These are phyloP conservation scores for Fusarium irregulare DNA, from an alignment of 2,329 filamentous ascomycete species.

Conservation along the genomic window DNA sequence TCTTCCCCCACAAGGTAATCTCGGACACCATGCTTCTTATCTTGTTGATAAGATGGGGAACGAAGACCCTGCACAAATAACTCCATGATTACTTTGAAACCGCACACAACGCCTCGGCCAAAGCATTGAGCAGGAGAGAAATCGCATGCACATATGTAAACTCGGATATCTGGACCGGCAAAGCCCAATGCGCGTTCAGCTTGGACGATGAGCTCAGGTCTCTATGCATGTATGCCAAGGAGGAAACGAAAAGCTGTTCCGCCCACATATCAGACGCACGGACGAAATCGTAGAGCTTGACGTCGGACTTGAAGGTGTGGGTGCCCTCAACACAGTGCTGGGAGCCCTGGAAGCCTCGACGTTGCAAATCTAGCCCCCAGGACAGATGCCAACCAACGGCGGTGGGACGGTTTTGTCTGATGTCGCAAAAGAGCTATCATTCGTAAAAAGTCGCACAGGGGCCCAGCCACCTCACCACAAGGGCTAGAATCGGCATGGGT, in stretches of 20 bases:
- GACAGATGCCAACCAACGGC: constrained; percentile 26
- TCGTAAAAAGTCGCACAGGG: constrained; percentile 40
- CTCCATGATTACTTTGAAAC: neutral
- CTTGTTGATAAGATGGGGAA: constrained; percentile 9
- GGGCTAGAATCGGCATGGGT: constrained; percentile 44
- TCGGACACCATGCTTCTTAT: constrained; percentile 12
- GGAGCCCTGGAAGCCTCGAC: constrained; percentile 30
- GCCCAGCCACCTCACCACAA: constrained; percentile 42
- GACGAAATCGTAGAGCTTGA: constrained; percentile 38
- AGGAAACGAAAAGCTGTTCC: constrained; percentile 41
- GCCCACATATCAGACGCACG: constrained; percentile 37
- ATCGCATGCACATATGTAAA: neutral
- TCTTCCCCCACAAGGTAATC: constrained; percentile 33
- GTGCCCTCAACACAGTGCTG: constrained; percentile 34
- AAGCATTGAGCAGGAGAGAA: neutral
- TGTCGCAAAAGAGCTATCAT: constrained; percentile 41
- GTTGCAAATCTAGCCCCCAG: constrained; percentile 22
- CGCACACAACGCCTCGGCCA: neutral
- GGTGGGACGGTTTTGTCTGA: constrained; percentile 39
- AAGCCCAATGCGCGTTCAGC: neutral
- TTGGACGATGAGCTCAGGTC: constrained; percentile 3
- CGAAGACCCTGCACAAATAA: neutral
- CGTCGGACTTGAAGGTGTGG: constrained; percentile 36
- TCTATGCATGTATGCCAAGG: constrained; percentile 40
- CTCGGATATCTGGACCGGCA: neutral